These are phyloP conservation scores for Suillus paluster DNA, from an alignment of 768 basidiomycete genomes.

Conservation along the genomic window DNA sequence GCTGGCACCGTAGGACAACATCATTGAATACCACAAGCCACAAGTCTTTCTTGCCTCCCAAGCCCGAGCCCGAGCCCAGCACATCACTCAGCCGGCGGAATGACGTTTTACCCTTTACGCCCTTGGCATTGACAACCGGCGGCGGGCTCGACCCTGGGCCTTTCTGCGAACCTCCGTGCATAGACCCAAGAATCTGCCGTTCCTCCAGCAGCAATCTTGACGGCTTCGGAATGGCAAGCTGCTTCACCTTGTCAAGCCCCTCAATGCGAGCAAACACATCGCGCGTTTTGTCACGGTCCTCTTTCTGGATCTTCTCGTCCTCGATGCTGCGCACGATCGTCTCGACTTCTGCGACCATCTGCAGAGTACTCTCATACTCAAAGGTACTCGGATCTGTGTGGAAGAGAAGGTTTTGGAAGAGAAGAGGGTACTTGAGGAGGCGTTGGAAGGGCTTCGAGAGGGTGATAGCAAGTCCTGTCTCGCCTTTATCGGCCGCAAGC, in stretches of 20 bases:
- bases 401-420: constrained; percentile 96
- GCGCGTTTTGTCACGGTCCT: constrained; percentile 93
- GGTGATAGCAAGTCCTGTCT: constrained; percentile 93
- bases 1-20: constrained; percentile 89
- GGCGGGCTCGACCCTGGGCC: constrained; percentile 40
- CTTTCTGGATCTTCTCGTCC: constrained; percentile 96
- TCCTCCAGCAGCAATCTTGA: constrained; percentile 89
- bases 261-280: constrained; percentile 97
- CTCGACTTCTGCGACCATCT: constrained; percentile 98
- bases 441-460: constrained; percentile 97
- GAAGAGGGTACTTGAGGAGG: constrained; percentile 92
- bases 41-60: constrained; percentile 78
- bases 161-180: constrained; percentile 25
- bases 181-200: constrained; percentile 46
- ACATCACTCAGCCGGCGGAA: constrained; percentile 92
- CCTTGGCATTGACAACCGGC: constrained; percentile 47
- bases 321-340: constrained; percentile 95
- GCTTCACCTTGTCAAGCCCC: constrained; percentile 91
- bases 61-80: constrained; percentile 58
- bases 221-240: constrained; percentile 89
- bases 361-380: constrained; percentile 94
- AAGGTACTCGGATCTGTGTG: constrained; percentile 97
- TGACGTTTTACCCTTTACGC: constrained; percentile 80
- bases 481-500: constrained; percentile 81
- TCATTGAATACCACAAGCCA: constrained; percentile 98